Percentiles rank a stretch among this genome's conserved stretches.
Evolutionary conservation across 441 rosid genomes (phyloP).

Genomic region (Adansonia gregorii): DNA sequence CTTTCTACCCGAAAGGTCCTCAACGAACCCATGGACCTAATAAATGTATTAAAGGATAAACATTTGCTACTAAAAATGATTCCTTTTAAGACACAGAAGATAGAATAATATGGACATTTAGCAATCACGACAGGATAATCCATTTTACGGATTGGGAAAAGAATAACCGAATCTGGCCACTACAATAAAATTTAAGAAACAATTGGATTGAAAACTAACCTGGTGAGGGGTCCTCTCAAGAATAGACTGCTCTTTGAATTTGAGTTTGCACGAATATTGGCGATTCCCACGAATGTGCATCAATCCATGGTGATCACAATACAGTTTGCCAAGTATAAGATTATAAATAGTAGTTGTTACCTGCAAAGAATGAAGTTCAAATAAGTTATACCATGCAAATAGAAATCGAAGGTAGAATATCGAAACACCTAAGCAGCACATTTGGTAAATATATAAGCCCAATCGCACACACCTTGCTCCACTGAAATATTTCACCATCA

Average conservation of each 20-base stretch:
- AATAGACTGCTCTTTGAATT: conserved; percentile 86
- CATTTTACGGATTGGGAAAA: not conserved
- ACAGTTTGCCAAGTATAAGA: conserved; percentile 85
- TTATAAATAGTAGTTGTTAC: conserved; percentile 90
- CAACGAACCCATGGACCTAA: conserved; percentile 77
- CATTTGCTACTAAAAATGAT: not conserved
- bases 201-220: conserved; percentile 43
- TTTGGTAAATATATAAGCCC: conserved; percentile 15
- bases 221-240: conserved; percentile 94
- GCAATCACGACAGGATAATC: not conserved
- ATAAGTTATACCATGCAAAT: conserved; percentile 15
- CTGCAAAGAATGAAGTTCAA: conserved; percentile 42
- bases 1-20: conserved; percentile 68
- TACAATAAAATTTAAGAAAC: not conserved
- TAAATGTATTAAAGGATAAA: conserved; percentile 7
- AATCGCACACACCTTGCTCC: conserved; percentile 75
- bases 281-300: conserved; percentile 84
- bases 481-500: conserved; percentile 91
- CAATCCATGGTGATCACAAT: conserved; percentile 89
- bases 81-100: not conserved
- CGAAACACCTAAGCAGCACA: not conserved
- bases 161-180: not conserved
- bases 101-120: conserved; percentile 2
- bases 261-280: conserved; percentile 79
- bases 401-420: conserved; percentile 27